These are phyloP conservation scores for Zygosaccharomyces lentus DNA, from an alignment of 805 yeast species.

Conservation along the genomic window DNA sequence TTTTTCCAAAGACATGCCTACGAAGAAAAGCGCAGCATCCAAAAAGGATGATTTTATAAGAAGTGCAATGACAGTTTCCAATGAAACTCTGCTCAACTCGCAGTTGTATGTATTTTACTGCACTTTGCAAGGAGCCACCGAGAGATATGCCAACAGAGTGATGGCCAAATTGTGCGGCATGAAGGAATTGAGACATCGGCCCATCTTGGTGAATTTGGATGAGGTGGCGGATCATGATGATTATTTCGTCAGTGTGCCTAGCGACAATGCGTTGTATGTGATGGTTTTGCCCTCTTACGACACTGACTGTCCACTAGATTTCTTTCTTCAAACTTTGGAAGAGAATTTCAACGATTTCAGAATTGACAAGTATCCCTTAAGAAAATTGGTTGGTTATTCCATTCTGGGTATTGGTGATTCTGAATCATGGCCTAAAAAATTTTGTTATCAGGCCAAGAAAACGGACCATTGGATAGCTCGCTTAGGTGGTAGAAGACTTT, in stretches of 20 bases:
- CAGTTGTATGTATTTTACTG: conserved; percentile 72
- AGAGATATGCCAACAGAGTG: conserved; percentile 58
- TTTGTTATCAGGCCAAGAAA: conserved; percentile 77
- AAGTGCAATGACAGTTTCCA: conserved; percentile 39
- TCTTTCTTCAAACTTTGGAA: conserved; percentile 69
- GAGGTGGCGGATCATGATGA: conserved; percentile 82
- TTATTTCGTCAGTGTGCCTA: conserved; percentile 66
- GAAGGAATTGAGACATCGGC: conserved; percentile 36
- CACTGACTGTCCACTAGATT: conserved; percentile 88
- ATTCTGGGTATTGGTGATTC: conserved; percentile 86
- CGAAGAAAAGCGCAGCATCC: conserved; percentile 5
- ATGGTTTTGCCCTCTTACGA: conserved; percentile 86
- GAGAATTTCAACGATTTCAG: conserved; percentile 85
- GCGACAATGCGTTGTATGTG: conserved; percentile 53
- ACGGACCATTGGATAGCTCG: conserved; percentile 75
- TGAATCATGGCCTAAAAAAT: conserved; percentile 79
- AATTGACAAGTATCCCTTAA: conserved; percentile 75
- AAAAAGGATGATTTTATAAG: conserved; percentile 21
- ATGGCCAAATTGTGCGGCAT: conserved; percentile 35
- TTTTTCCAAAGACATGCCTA: conserved; percentile 11
- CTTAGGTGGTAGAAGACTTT: conserved; percentile 80
- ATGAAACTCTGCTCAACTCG: conserved; percentile 44
- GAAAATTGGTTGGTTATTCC: conserved; percentile 67
- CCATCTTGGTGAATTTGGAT: conserved; percentile 65
- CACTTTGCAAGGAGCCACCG: conserved; percentile 79